Base-by-base conservation (phyloP, 2,329 filamentous ascomycete species). In the Thyridium curvatum region DNA sequence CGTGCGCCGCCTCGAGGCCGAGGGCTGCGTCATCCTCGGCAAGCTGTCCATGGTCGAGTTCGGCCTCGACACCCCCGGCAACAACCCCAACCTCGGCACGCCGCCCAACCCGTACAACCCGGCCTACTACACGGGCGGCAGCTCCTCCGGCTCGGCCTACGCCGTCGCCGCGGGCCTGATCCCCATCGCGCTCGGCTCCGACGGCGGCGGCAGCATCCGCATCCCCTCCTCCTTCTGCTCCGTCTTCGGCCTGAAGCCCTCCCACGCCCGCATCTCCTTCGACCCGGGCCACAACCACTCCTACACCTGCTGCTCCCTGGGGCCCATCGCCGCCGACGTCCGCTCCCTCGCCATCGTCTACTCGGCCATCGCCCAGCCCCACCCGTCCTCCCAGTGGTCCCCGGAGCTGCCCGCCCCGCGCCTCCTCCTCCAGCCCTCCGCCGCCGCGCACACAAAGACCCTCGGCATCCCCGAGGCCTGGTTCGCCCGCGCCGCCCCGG, bases 11-110 rank as follows among this genome's bases (percentile, higher is more conserved):
- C 75, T 84, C 52, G 71, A 83, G 51, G 79, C 86, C 40, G 78
- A 81, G 0, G 86, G 86, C 2, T 84, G 76, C 2, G 66, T 91
- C 12, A 65, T 87, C 16, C 63, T 89, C 7, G 85, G 84, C 12
- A 88, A 86, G 61, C 70, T 77, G 2, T 82, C 72, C 9, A 88
- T 90, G 84, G 83, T 88, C 54, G 85, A 90, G 56, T 69, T 85
- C 38, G 85, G 84, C 3, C 70, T 84, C 44, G 81, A 87, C 50
- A 87, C 83, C 0, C 84, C 81, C 3, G 86, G 86, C 52, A 86
- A 85, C 60, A 89, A 90, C 49, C 77, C 79, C 4, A 76, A 72
- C 39, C 74, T 75, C 47, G 85, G 85, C 34, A 91, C 87, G 0
- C 86, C 87, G 1, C 68, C 71, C 12, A 93, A 93, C 51, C 86